Conservation (phyloP, 148 eudicot genomes). For the Silene uniflora region DNA sequence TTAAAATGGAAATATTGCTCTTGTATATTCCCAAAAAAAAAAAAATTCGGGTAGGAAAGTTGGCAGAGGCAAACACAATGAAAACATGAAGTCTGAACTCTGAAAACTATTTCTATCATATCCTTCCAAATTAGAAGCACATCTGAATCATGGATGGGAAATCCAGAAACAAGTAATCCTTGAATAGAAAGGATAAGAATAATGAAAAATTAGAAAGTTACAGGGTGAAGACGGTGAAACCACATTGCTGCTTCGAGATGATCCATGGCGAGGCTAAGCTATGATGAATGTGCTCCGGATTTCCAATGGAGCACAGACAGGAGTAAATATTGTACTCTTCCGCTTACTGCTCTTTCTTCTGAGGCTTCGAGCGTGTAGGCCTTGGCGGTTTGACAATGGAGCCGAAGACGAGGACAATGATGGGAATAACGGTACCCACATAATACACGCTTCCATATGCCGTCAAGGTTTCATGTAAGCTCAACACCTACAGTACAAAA, state of each 20-base stretch:
- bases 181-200: conserved; percentile 4
- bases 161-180: neutral
- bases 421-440: conserved; percentile 74
- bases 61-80: neutral
- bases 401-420: conserved; percentile 55
- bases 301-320: neutral
- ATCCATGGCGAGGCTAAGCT: conserved; percentile 11
- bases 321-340: neutral
- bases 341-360: conserved; percentile 58
- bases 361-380: conserved; percentile 70
- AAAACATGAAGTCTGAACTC: neutral
- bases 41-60: neutral
- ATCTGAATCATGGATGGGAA: neutral
- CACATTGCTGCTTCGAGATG: neutral
- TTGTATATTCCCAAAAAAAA: no score
- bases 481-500: conserved; percentile 71
- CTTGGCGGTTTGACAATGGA: conserved; percentile 61
- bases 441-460: conserved; percentile 81
- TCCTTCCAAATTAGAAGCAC: neutral
- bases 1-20: no score
- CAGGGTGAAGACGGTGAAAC: neutral
- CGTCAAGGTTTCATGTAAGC: conserved; percentile 74
- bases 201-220: neutral
- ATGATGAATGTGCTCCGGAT: neutral
- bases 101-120: neutral